phyloP scores from a whole-genome alignment of 257 asterid genomes.

The Echium plantagineum region DNA sequence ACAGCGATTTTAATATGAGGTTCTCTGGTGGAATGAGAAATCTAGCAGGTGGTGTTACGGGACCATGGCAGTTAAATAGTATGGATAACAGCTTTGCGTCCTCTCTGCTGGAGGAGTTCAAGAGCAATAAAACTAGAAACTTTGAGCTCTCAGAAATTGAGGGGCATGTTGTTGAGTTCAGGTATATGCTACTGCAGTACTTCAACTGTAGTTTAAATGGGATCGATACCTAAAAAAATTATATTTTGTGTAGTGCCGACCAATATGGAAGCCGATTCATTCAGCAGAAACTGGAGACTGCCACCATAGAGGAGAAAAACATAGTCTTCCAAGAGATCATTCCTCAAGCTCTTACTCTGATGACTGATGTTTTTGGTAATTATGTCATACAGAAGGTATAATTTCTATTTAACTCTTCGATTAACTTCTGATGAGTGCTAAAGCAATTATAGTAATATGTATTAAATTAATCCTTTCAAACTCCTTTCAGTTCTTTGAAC shows the following conservation, averaged over 20 bases:
- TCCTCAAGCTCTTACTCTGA: slow-evolving; percentile 76
- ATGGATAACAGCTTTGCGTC: slow-evolving; percentile 56
- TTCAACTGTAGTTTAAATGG: too few species aligned
- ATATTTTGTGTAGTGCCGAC: slow-evolving; percentile 42
- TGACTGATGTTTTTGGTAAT: slow-evolving; percentile 96
- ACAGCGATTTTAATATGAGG: slow-evolving; percentile 56
- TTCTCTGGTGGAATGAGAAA: slow-evolving; percentile 60
- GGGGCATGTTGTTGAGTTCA: slow-evolving; percentile 94
- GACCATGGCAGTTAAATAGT: slow-evolving; percentile 79
- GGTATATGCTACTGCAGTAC: slow-evolving; percentile 28
- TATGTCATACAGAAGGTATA: slow-evolving; percentile 91
- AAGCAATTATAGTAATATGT: not conserved
- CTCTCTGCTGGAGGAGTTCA: slow-evolving; percentile 84
- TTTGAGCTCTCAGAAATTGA: slow-evolving; percentile 82
- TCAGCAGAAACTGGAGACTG: slow-evolving; percentile 94
- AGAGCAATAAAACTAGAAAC: slow-evolving; percentile 77
- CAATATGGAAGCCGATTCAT: slow-evolving; percentile 98
- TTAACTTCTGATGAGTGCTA: not conserved
- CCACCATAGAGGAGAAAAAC: slow-evolving; percentile 74
- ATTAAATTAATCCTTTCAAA: not conserved
- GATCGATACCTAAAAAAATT: too few species aligned
- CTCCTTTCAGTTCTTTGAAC: slow-evolving; percentile 71
- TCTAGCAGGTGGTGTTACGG: slow-evolving; percentile 53
- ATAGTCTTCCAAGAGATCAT: slow-evolving; percentile 84
- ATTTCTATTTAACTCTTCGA: not conserved